phyloP scores from a whole-genome alignment of 73 alveolate genomes.

The Paramecium octaurelia region DNA sequence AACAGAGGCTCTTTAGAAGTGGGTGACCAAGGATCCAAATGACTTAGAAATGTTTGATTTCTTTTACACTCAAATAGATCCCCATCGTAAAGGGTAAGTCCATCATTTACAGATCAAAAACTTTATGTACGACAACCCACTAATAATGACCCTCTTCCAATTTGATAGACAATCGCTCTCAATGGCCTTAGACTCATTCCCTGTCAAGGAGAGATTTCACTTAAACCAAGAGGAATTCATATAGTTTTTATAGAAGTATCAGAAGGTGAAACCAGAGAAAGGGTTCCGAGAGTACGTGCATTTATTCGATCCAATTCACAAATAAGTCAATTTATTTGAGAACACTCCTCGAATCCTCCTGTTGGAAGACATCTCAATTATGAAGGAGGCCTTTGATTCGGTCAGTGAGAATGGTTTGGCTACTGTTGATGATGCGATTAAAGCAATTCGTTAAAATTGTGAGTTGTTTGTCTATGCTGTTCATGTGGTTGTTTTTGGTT shows the following conservation, averaged over 20 bases:
- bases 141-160: neutral
- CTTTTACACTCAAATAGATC: neutral
- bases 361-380: neutral
- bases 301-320: conserved; percentile 34
- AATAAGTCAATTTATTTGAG: neutral
- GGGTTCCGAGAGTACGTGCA: conserved; percentile 12
- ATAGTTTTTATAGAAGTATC: neutral
- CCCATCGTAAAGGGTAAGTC: neutral
- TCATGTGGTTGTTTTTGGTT: neutral
- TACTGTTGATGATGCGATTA: neutral
- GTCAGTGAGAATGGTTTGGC: neutral
- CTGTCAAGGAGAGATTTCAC: conserved; percentile 23
- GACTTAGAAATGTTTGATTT: conserved; percentile 37
- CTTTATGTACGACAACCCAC: conserved; percentile 1
- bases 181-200: neutral
- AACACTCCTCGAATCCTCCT: neutral
- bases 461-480: conserved; percentile 7
- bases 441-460: neutral
- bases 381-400: neutral
- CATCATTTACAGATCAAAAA: conserved; percentile 12
- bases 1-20: conserved; percentile 25
- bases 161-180: neutral
- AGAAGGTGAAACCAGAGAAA: neutral
- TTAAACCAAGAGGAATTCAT: neutral
- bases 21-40: conserved; percentile 21